Percentiles rank a stretch among this genome's conserved stretches.
phyloP scores from a whole-genome alignment of 2,329 filamentous ascomycete genomes.

The Rhinocladiella mackenziei region DNA sequence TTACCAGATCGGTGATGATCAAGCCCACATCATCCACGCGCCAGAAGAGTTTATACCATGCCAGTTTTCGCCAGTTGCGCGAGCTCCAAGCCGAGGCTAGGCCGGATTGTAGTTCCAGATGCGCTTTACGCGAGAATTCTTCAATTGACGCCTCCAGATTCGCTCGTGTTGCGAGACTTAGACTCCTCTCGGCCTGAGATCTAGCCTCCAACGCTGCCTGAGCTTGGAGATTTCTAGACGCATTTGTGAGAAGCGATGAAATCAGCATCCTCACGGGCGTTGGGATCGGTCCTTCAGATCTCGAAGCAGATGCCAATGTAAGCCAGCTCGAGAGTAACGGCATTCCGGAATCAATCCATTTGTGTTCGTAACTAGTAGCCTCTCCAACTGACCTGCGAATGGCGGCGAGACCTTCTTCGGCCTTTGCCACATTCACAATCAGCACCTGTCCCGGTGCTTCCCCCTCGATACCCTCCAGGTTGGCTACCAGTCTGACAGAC shows the following conservation, averaged over 20 bases:
- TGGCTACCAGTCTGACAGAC: slow-evolving; percentile 55
- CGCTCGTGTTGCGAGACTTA: slow-evolving; percentile 36
- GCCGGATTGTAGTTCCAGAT: slow-evolving; percentile 75
- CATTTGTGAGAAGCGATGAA: slow-evolving; percentile 56
- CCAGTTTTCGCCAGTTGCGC: slow-evolving; percentile 71
- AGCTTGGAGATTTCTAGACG: slow-evolving; percentile 33
- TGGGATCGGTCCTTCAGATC: slow-evolving; percentile 54
- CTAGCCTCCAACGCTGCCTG: slow-evolving; percentile 30
- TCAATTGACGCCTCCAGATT: slow-evolving; percentile 59
- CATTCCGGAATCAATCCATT: slow-evolving; percentile 70
- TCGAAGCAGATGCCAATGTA: slow-evolving; percentile 24
- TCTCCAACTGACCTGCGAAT: slow-evolving; percentile 68
- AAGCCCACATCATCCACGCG: slow-evolving; percentile 86
- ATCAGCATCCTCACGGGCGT: slow-evolving; percentile 64
- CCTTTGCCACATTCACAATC: slow-evolving; percentile 61
- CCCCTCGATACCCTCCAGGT: slow-evolving; percentile 48
- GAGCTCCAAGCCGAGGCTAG: slow-evolving; percentile 73
- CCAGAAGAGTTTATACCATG: slow-evolving; percentile 97
- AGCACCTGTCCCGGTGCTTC: slow-evolving; percentile 35
- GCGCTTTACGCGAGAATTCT: slow-evolving; percentile 72
- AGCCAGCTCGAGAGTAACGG: slow-evolving; percentile 65
- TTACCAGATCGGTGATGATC: slow-evolving; percentile 74
- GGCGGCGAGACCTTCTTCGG: slow-evolving; percentile 58
- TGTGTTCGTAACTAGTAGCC: slow-evolving; percentile 66
- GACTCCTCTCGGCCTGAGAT: slow-evolving; percentile 37